These are phyloP conservation scores for Mortierella hygrophila DNA, from an alignment of 192 early-diverging fungal genomes.

Conservation along the genomic window DNA sequence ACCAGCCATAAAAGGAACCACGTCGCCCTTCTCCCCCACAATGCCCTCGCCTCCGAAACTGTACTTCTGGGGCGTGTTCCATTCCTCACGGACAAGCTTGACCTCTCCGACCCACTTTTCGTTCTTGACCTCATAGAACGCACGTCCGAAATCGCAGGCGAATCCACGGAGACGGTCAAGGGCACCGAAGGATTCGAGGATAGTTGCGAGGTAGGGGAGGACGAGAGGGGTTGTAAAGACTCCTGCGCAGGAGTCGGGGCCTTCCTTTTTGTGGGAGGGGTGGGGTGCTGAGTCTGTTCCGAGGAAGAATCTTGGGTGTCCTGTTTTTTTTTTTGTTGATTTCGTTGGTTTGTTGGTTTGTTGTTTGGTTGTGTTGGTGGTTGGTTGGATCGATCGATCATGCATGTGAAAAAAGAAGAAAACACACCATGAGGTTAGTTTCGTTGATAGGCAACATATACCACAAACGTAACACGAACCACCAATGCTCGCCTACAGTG, in stretches of 20 bases:
- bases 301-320: slow-evolving; percentile 96
- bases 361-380: too few relatives aligned
- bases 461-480: neutral
- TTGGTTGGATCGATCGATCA: too few relatives aligned
- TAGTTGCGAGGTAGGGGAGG: slow-evolving; percentile 88
- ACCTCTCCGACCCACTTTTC: slow-evolving; percentile 60
- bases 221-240: slow-evolving; percentile 93
- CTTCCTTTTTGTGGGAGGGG: slow-evolving; percentile 89
- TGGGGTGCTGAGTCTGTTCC: slow-evolving; percentile 98
- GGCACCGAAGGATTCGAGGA: slow-evolving; percentile 89
- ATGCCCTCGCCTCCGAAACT: slow-evolving; percentile 55
- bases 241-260: slow-evolving; percentile 84
- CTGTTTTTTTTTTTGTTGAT: slow-evolving; percentile 32
- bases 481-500: neutral
- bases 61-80: slow-evolving; percentile 68
- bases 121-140: slow-evolving; percentile 85
- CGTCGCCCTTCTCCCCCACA: slow-evolving; percentile 62
- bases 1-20: slow-evolving; percentile 92
- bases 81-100: slow-evolving; percentile 58
- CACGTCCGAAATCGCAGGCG: slow-evolving; percentile 85
- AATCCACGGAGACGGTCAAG: slow-evolving; percentile 85
- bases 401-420: too few relatives aligned
- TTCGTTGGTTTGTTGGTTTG: neutral
- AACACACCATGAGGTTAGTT: too few relatives aligned
- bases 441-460: too few relatives aligned